Conservation (phyloP, 306 rosid genomes). For the Vigna nakashimae region DNA sequence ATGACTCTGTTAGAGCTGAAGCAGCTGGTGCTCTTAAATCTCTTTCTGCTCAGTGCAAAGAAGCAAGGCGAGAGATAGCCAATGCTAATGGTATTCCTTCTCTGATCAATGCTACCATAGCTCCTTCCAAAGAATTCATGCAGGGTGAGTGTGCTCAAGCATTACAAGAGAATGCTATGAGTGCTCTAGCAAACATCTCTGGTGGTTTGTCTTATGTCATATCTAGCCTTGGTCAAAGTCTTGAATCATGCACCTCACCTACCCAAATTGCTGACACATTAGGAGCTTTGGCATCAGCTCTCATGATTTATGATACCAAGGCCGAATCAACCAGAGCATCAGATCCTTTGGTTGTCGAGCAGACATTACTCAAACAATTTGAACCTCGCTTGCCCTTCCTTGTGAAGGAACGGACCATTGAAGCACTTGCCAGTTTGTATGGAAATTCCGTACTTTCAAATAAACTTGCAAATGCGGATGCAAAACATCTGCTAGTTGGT, state of each 20-base stretch:
- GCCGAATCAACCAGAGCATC: slow-evolving; percentile 90
- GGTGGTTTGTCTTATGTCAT: slow-evolving; percentile 97
- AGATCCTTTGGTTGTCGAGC: slow-evolving; percentile 79
- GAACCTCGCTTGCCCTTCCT: slow-evolving; percentile 77
- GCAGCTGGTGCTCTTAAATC: slow-evolving; percentile 98
- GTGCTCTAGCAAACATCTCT: slow-evolving; percentile 97
- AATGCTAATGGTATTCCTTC: slow-evolving; percentile 91
- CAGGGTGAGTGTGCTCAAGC: slow-evolving; percentile 99
- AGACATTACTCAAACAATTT: slow-evolving; percentile 84
- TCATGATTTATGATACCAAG: slow-evolving; percentile 91
- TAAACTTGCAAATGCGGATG: slow-evolving; percentile 83
- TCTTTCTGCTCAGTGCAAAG: slow-evolving; percentile 93
- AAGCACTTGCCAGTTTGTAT: slow-evolving; percentile 96
- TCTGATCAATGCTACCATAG: slow-evolving; percentile 96
- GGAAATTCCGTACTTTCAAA: slow-evolving; percentile 76
- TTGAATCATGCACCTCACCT: slow-evolving; percentile 89
- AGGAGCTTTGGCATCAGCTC: slow-evolving; percentile 99
- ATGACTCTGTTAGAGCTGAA: slow-evolving; percentile 94
- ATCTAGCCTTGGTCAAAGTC: slow-evolving; percentile 99
- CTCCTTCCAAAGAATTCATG: slow-evolving; percentile 99
- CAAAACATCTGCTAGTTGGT: slow-evolving; percentile 95
- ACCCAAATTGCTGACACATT: slow-evolving; percentile 92
- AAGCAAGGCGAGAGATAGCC: slow-evolving; percentile 93
- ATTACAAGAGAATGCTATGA: slow-evolving; percentile 97
- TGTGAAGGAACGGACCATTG: slow-evolving; percentile 96